Evolutionary conservation across 2,329 filamentous ascomycete species (phyloP).

Genomic region (Cyanodermella asteris): DNA sequence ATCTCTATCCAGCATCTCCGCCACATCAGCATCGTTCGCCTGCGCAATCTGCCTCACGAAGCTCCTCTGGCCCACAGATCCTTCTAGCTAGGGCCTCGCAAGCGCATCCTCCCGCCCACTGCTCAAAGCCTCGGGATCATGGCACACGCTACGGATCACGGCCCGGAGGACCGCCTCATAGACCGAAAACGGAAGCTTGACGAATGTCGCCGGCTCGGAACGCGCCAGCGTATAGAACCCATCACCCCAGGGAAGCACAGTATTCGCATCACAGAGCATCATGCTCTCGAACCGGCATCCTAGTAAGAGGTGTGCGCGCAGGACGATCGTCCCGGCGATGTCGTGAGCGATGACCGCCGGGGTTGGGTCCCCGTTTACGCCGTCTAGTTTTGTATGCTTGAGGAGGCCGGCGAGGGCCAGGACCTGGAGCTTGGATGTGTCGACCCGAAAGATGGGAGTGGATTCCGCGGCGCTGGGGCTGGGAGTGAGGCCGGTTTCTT

Average conservation of each 20-base stretch:
- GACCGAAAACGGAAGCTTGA: no score
- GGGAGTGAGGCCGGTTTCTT: constrained; percentile 11
- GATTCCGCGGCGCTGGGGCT: constrained; percentile 3
- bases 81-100: constrained; percentile 15
- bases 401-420: constrained; percentile 19
- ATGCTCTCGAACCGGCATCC: constrained; percentile 17
- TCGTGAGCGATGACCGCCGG: constrained; percentile 25
- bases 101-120: constrained; percentile 16
- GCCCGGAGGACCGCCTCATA: no score
- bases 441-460: no score
- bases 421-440: constrained; percentile 17
- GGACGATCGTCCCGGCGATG: constrained; percentile 20
- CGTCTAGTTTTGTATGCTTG: constrained; percentile 12
- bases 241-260: constrained; percentile 21
- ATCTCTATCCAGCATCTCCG: no score
- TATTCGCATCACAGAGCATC: constrained; percentile 22
- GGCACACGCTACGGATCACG: no score
- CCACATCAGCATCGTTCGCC: constrained; percentile 17
- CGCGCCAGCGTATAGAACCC: no score
- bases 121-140: constrained; percentile 10
- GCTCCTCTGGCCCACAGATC: constrained; percentile 11
- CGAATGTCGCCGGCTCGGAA: no score
- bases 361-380: constrained; percentile 12
- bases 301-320: constrained; percentile 19
- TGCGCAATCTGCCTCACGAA: constrained; percentile 22